Percentiles rank a stretch among this genome's conserved stretches.
Evolutionary conservation across 306 rosid species (phyloP).

Genomic region (Acacia confusa): DNA sequence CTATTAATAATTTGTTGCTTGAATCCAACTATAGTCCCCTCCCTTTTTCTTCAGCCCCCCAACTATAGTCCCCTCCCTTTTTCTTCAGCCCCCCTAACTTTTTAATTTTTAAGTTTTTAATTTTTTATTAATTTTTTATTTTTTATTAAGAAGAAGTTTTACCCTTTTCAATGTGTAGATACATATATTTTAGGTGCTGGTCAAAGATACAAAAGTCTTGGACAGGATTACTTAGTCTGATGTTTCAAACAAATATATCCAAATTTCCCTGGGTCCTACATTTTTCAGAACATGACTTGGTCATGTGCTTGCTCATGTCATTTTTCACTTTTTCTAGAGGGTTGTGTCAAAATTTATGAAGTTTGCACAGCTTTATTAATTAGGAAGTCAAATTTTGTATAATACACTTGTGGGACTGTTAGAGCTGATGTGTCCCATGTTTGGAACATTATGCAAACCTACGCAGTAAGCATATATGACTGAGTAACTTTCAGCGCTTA

Average conservation of each 20-base stretch:
- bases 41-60: not conserved
- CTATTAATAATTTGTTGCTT: constrained; percentile 13
- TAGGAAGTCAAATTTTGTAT: constrained; percentile 1
- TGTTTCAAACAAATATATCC: constrained; percentile 2
- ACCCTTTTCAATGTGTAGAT: not conserved
- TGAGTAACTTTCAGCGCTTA: constrained; percentile 20
- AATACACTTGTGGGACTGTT: not conserved
- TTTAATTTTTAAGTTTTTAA: not conserved
- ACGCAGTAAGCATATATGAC: not conserved
- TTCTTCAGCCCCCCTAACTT: not conserved
- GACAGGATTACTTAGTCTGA: constrained; percentile 10
- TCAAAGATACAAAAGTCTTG: constrained; percentile 5
- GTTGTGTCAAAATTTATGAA: constrained; percentile 9
- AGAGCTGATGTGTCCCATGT: constrained; percentile 4
- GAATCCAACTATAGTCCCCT: not conserved
- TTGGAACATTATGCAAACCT: constrained; percentile 4
- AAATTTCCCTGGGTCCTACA: constrained; percentile 2
- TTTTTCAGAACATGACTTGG: not conserved
- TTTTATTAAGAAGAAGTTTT: not conserved
- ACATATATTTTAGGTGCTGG: not conserved
- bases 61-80: too few species aligned
- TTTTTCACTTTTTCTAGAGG: not conserved
- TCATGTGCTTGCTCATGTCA: not conserved
- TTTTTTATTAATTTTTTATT: too few species aligned
- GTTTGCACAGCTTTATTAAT: not conserved